Conservation (phyloP, 495 filamentous ascomycete species). For the Podospora australis region DNA sequence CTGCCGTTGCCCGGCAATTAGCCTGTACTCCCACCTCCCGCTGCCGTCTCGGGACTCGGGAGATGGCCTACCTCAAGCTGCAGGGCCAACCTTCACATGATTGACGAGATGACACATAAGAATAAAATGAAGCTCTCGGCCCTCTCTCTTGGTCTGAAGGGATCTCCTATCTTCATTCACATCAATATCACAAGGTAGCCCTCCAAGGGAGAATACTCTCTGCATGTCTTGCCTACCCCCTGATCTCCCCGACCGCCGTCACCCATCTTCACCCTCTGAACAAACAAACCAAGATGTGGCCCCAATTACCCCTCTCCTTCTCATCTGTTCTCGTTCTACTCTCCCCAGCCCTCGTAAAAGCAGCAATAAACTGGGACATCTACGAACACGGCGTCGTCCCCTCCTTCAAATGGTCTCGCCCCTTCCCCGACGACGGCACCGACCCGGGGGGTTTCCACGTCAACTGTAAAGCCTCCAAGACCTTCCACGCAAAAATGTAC, state of each 20-base stretch:
- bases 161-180: no score
- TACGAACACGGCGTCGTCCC: slow-evolving; percentile 27
- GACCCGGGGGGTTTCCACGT: slow-evolving; percentile 25
- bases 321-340: no score
- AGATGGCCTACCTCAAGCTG: slow-evolving; percentile 3
- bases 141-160: no score
- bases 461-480: slow-evolving; percentile 18
- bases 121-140: no score
- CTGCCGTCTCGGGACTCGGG: neutral
- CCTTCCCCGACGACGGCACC: slow-evolving; percentile 28
- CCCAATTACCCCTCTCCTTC: neutral
- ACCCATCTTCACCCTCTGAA: no score
- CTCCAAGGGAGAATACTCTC: no score
- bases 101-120: no score
- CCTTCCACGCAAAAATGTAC: slow-evolving; percentile 27
- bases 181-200: no score
- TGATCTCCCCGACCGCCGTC: no score
- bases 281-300: no score
- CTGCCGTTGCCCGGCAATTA: slow-evolving; percentile 8
- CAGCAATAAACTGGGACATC: slow-evolving; percentile 29
- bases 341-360: slow-evolving; percentile 1
- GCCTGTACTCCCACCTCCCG: slow-evolving; percentile 6
- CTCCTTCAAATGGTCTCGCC: slow-evolving; percentile 24
- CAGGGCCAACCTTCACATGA: no score
- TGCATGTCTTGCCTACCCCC: no score